phyloP scores from a whole-genome alignment of 2,329 filamentous ascomycete genomes.

The Beauveria sp. region DNA sequence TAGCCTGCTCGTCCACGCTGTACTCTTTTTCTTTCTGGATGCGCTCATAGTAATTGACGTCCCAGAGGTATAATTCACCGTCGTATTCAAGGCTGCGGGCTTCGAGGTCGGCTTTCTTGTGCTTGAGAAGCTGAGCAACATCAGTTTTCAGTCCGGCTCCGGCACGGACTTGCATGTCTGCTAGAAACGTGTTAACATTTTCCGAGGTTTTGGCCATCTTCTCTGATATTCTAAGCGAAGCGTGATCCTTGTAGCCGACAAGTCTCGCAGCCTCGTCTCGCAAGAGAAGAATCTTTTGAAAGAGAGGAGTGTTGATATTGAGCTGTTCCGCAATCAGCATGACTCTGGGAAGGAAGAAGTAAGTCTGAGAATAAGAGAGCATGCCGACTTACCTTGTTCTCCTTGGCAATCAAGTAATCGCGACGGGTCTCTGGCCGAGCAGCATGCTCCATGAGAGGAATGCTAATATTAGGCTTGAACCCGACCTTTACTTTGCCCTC shows the following conservation, averaged over 20 bases:
- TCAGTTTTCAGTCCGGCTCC: slow-evolving; percentile 63
- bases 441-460: slow-evolving; percentile 71
- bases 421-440: slow-evolving; percentile 60
- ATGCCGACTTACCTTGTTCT: slow-evolving; percentile 56
- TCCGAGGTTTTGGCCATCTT: slow-evolving; percentile 78
- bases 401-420: slow-evolving; percentile 64
- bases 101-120: slow-evolving; percentile 65
- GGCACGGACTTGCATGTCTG: slow-evolving; percentile 60
- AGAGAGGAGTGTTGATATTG: slow-evolving; percentile 64
- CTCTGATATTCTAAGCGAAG: slow-evolving; percentile 66
- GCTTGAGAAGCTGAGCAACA: slow-evolving; percentile 57
- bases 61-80: slow-evolving; percentile 74
- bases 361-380: too few species aligned
- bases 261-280: slow-evolving; percentile 72
- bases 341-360: neutral
- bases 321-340: slow-evolving; percentile 31
- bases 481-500: slow-evolving; percentile 67
- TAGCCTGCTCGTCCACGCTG: slow-evolving; percentile 69
- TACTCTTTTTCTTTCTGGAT: slow-evolving; percentile 76
- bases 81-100: slow-evolving; percentile 53
- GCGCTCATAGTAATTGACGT: slow-evolving; percentile 71
- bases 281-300: slow-evolving; percentile 66
- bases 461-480: slow-evolving; percentile 78
- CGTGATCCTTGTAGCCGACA: slow-evolving; percentile 70
- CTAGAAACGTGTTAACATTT: slow-evolving; percentile 65